Conservation (phyloP, 352 stramenopile species). For the Globisporangium splendens region DNA sequence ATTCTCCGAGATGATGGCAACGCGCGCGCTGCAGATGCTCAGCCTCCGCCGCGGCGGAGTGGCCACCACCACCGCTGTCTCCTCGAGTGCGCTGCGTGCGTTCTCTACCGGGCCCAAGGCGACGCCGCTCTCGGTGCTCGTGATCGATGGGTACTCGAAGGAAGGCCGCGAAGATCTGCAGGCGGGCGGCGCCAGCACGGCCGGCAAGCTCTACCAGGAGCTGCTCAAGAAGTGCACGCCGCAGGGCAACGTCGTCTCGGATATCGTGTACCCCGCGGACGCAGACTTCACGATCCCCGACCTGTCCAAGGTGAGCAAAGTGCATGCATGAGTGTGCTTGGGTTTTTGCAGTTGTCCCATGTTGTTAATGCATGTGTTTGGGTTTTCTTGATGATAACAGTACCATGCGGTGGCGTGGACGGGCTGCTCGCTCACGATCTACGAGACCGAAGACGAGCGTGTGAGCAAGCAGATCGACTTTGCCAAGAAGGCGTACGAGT, state of each 20-base stretch:
- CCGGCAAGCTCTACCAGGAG: conserved; percentile 64
- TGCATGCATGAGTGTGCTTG: neutral
- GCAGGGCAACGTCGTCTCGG: conserved; percentile 37
- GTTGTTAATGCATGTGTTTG: conserved; percentile 3
- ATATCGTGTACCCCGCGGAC: conserved; percentile 70
- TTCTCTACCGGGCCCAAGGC: conserved; percentile 17
- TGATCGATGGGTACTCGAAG: conserved; percentile 77
- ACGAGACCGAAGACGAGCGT: conserved; percentile 48
- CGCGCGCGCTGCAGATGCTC: conserved; percentile 7
- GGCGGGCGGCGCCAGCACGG: conserved; percentile 59
- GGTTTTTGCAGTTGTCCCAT: conserved; percentile 1
- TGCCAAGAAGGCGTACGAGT: conserved; percentile 57
- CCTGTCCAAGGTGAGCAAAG: conserved; percentile 39
- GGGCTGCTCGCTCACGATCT: conserved; percentile 70
- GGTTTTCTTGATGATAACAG: conserved; percentile 13
- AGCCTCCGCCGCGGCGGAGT: neutral
- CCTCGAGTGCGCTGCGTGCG: conserved; percentile 8
- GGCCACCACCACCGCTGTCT: neutral
- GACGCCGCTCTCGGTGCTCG: conserved; percentile 53
- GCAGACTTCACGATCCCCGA: conserved; percentile 58
- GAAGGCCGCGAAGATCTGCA: conserved; percentile 65
- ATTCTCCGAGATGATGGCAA: neutral
- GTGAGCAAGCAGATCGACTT: conserved; percentile 77
- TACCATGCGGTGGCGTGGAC: conserved; percentile 80
- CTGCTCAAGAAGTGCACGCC: conserved; percentile 62